Evolutionary conservation across 2,329 filamentous ascomycete genomes (phyloP).

Genomic region (Beauveria sp.): DNA sequence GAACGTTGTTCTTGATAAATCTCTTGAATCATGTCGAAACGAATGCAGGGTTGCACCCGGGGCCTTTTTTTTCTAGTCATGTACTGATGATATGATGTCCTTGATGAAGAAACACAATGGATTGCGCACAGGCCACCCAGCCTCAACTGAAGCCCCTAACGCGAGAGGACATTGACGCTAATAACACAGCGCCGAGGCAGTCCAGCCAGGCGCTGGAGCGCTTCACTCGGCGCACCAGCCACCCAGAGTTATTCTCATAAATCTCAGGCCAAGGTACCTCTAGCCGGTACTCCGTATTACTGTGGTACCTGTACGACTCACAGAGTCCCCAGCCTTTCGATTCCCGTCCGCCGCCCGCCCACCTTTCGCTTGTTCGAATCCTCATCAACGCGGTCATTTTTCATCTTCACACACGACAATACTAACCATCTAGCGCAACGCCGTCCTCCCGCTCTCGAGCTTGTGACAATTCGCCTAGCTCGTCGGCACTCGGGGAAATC

Average conservation of each 20-base stretch:
- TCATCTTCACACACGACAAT: conserved; percentile 5
- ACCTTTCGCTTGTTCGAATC: conserved; percentile 3
- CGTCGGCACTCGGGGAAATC: background rate
- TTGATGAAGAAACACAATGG: background rate
- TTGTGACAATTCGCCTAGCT: conserved; percentile 7
- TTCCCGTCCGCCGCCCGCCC: background rate
- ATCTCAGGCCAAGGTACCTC: too few species aligned
- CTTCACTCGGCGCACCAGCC: background rate
- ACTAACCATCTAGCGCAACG: conserved; percentile 9
- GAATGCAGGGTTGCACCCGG: too few species aligned
- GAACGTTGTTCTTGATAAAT: too few species aligned
- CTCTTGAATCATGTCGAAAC: too few species aligned
- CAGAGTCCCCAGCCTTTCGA: conserved; percentile 2
- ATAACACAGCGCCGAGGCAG: background rate
- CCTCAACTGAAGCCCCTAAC: conserved; percentile 3
- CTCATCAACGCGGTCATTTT: background rate
- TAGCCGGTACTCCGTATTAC: too few species aligned
- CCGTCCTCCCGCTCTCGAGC: conserved; percentile 3
- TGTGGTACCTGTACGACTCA: too few species aligned
- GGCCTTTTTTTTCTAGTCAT: too few species aligned
- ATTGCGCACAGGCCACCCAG: conserved; percentile 5
- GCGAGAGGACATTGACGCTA: background rate
- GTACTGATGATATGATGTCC: background rate
- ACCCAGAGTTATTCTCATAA: background rate
- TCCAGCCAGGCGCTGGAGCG: conserved; percentile 2